Evolutionary conservation across 805 yeast species (phyloP).

Genomic region (Yueomyces sinensis): DNA sequence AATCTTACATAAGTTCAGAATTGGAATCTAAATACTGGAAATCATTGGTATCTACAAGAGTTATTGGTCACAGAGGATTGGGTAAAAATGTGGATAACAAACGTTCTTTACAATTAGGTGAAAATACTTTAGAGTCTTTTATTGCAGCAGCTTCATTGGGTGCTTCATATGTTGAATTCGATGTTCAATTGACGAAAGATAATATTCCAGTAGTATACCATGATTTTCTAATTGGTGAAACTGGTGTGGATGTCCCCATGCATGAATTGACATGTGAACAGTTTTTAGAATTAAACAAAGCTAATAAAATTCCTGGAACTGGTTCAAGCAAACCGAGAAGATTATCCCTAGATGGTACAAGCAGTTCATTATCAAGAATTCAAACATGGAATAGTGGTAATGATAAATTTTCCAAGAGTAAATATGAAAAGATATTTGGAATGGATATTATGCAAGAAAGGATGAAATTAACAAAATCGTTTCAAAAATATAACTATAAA

Average conservation of each 20-base stretch:
- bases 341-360: conserved; percentile 19
- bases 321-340: conserved; percentile 10
- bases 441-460: conserved; percentile 29
- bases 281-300: conserved; percentile 43
- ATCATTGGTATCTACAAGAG: conserved; percentile 74
- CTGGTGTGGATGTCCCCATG: conserved; percentile 95
- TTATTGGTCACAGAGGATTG: conserved; percentile 90
- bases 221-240: conserved; percentile 87
- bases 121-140: conserved; percentile 87
- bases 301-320: conserved; percentile 8
- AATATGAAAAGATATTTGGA: conserved; percentile 1
- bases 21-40: conserved; percentile 72
- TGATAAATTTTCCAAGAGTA: conserved; percentile 1
- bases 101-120: conserved; percentile 82
- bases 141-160: conserved; percentile 94
- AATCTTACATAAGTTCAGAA: conserved; percentile 10
- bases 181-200: conserved; percentile 90
- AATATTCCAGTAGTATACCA: conserved; percentile 86
- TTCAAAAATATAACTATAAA: conserved; percentile 73
- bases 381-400: not conserved
- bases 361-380: conserved; percentile 2
- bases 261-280: conserved; percentile 84
- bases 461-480: conserved; percentile 80
- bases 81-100: conserved; percentile 71
- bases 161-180: conserved; percentile 93